Conservation (phyloP, 139 green algal genomes). For the Diplosphaera chodatii region DNA sequence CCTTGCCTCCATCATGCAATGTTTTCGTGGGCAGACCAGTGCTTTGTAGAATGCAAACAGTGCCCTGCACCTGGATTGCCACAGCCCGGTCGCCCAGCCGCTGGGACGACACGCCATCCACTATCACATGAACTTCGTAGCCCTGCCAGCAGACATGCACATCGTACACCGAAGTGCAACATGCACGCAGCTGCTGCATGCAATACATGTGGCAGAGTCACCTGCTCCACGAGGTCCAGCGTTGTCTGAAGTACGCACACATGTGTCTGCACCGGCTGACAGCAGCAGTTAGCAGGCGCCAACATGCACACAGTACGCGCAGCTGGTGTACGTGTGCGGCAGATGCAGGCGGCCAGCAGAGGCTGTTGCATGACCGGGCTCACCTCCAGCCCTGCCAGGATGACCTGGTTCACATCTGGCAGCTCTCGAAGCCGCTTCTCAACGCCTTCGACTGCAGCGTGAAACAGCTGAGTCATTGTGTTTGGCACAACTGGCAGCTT, state of each 20-base stretch:
- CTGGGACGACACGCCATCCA: slow-evolving; percentile 71
- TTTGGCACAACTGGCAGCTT: too few species aligned
- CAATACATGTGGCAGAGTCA: too few species aligned
- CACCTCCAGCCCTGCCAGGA: slow-evolving; percentile 79
- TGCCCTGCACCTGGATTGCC: slow-evolving; percentile 37
- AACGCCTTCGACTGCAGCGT: background rate
- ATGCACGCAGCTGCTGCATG: too few species aligned
- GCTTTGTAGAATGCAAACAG: too few species aligned
- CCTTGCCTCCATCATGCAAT: too few species aligned
- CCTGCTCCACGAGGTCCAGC: slow-evolving; percentile 42
- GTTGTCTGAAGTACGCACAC: slow-evolving; percentile 88
- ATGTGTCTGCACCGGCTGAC: slow-evolving; percentile 35
- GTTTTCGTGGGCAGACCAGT: too few species aligned
- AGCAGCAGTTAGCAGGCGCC: too few species aligned
- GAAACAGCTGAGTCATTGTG: too few species aligned
- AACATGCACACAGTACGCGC: too few species aligned
- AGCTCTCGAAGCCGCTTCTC: background rate
- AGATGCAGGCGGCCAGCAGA: too few species aligned
- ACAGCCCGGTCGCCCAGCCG: slow-evolving; percentile 52
- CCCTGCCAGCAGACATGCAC: slow-evolving; percentile 13
- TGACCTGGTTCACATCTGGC: slow-evolving; percentile 27
- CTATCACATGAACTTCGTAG: slow-evolving; percentile 74
- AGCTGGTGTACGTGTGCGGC: too few species aligned
- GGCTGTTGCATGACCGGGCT: too few species aligned
- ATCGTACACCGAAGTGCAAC: background rate